phyloP scores from a whole-genome alignment of 768 basidiomycete genomes.

The Mycena haematopus region DNA sequence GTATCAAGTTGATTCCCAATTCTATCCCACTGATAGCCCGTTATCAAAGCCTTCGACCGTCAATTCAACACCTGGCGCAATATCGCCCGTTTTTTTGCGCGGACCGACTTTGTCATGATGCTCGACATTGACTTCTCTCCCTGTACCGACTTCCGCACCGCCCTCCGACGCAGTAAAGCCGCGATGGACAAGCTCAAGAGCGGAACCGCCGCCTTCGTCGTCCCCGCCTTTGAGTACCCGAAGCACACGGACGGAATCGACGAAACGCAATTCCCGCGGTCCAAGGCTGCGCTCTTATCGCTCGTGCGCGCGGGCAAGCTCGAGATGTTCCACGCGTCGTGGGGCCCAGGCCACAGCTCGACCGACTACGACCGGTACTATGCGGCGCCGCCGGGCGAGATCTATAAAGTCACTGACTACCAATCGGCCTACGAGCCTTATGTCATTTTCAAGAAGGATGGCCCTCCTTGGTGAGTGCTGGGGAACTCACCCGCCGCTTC shows the following conservation, averaged over 20 bases:
- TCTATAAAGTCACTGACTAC: conserved; percentile 80
- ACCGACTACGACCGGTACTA: conserved; percentile 80
- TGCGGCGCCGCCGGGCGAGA: conserved; percentile 61
- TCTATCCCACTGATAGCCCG: neutral
- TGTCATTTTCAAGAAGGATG: conserved; percentile 79
- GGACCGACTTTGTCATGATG: conserved; percentile 88
- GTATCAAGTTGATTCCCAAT: neutral
- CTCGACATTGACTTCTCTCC: conserved; percentile 89
- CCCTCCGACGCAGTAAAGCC: conserved; percentile 53
- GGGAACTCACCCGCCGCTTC: conserved; percentile 11
- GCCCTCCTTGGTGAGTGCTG: conserved; percentile 68
- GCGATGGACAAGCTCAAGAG: conserved; percentile 55
- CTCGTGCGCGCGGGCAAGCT: conserved; percentile 64
- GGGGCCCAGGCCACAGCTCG: conserved; percentile 81
- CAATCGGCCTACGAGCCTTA: conserved; percentile 91
- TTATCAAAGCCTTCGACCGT: conserved; percentile 63
- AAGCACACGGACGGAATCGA: conserved; percentile 69
- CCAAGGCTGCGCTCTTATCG: conserved; percentile 66
- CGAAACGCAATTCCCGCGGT: conserved; percentile 63
- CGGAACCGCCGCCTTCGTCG: conserved; percentile 74
- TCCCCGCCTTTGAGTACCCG: conserved; percentile 86
- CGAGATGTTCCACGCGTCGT: conserved; percentile 79
- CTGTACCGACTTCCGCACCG: conserved; percentile 78
- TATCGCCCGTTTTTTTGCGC: conserved; percentile 81
- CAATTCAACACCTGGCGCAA: conserved; percentile 94